Conservation (phyloP, 2,329 filamentous ascomycete species). For the Sarocladium strictum region DNA sequence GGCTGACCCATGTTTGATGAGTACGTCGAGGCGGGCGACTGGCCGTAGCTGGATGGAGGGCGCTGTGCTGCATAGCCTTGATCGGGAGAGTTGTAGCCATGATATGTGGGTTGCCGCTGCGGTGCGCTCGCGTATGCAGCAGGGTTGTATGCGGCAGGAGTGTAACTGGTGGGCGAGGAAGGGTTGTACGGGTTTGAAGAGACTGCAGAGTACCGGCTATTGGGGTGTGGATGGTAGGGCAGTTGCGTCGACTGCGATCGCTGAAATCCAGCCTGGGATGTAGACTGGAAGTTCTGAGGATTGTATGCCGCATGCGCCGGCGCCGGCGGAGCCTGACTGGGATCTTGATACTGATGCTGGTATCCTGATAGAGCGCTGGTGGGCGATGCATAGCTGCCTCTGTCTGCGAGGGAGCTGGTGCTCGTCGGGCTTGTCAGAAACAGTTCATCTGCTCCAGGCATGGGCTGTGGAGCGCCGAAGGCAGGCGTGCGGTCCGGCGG, state of each 20-base stretch:
- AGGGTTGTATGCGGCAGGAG: constrained; percentile 52
- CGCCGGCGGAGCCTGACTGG: constrained; percentile 33
- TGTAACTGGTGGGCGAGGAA: constrained; percentile 37
- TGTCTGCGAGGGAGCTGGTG: constrained; percentile 21
- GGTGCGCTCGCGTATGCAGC: constrained; percentile 49
- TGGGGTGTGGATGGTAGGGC: constrained; percentile 41
- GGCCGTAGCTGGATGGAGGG: constrained; percentile 24
- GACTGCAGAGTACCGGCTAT: constrained; percentile 31
- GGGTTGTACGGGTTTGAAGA: constrained; percentile 23
- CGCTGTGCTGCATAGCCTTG: constrained; percentile 34
- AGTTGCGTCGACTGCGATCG: constrained; percentile 47
- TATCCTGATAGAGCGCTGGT: constrained; percentile 43
- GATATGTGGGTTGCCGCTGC: constrained; percentile 46
- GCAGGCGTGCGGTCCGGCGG: constrained; percentile 20
- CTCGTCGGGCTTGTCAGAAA: constrained; percentile 49
- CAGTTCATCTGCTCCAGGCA: constrained; percentile 49
- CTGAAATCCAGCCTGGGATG: constrained; percentile 15
- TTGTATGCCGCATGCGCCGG: constrained; percentile 57
- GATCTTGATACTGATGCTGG: constrained; percentile 44
- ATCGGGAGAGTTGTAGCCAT: constrained; percentile 39
- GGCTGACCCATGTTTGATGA: constrained; percentile 15
- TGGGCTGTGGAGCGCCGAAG: constrained; percentile 15
- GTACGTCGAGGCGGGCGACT: constrained; percentile 31
- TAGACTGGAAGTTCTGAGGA: constrained; percentile 53
- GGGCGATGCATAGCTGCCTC: constrained; percentile 31